Percentiles rank a stretch among this genome's conserved stretches.
Conservation (phyloP, 306 rosid species). For the Prunus dulcis region DNA sequence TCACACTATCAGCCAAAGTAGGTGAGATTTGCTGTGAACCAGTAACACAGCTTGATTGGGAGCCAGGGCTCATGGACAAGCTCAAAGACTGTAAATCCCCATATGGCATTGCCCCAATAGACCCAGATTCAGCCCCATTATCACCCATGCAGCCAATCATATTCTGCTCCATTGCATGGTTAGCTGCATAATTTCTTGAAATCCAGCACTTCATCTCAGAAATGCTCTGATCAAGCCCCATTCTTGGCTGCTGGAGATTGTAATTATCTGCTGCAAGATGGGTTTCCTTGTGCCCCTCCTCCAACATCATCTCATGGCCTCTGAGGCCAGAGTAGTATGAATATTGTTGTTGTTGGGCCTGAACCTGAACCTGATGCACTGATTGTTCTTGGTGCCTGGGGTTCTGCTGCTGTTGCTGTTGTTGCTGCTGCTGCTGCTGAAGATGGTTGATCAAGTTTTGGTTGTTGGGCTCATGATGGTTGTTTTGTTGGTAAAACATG, state of each 20-base stretch:
- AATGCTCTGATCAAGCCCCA: constrained; percentile 29
- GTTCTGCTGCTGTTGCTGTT: constrained; percentile 15
- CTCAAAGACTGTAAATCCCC: constrained; percentile 72
- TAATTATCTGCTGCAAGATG: constrained; percentile 31
- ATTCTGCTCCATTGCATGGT: constrained; percentile 36
- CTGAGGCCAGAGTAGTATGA: constrained; percentile 39
- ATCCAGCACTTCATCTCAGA: constrained; percentile 54
- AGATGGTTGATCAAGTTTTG: constrained; percentile 36
- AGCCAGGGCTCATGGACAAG: constrained; percentile 83
- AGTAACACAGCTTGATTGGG: constrained; percentile 79
- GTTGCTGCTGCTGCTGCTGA: constrained; percentile 19
- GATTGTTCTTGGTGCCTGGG: too few species aligned
- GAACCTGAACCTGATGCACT: too few species aligned
- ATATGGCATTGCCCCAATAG: constrained; percentile 46
- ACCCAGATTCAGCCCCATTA: constrained; percentile 56
- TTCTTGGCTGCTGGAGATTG: constrained; percentile 40
- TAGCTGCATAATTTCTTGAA: constrained; percentile 37
- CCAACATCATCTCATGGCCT: constrained; percentile 39
- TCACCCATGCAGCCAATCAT: constrained; percentile 45
- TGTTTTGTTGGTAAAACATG: constrained; percentile 44
- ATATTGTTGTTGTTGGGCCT: constrained; percentile 23
- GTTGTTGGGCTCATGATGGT: constrained; percentile 33
- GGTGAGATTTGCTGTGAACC: constrained; percentile 52
- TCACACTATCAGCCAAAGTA: constrained; percentile 37
- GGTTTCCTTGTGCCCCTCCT: constrained; percentile 34